Base-by-base conservation (phyloP, 2,329 filamentous ascomycete genomes). In the Aspergillus terreus region DNA sequence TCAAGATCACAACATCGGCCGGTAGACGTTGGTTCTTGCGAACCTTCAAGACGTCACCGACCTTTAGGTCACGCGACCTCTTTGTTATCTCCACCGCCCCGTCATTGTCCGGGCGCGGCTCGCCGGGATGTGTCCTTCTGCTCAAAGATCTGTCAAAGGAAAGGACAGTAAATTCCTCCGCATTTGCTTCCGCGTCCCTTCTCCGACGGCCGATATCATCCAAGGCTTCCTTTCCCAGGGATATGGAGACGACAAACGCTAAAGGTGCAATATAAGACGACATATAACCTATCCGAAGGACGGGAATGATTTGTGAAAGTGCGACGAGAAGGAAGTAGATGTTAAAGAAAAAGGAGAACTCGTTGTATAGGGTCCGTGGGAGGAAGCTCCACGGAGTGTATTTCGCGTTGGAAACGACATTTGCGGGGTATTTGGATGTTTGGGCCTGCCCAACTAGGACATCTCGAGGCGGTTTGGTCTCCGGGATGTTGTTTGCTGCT, bases 261-360 rank as follows among this genome's bases (percentile, higher is more conserved):
- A 99, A 74, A 1, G 94, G 94, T 17, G 89, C 92, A 68, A 97
- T 85, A 64, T 99, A 99, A 1, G 94, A 97, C 27, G 89, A 89
- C 55, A 99, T 81, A 70, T 96, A 97, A 50, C 94, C 94, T 59
- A 99, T 96, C 49, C 91, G 84, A 49, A 99, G 75, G 19, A 88
- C 82, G 4, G 91, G 92, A 64, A 99, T 92, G 41, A 90, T 86
- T 73, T 99, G 94, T 35, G 92, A 97, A 46, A 97, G 74, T 6
- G 94, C 95, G 46, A 99, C 94, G 23, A 97, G 84, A 50, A 99
- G 78, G 70, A 99, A 99, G 70, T 99, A 99, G 78, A 97, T 90
- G 80, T 99, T 99, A 80, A 99, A 96, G 75, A 99, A 99, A 77
- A 97, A 99, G 53, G 92, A 96, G 70, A 99, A 99, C 68, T 99